These are phyloP conservation scores for Diaporthe helianthi DNA, from an alignment of 2,329 filamentous ascomycete species.

Conservation along the genomic window DNA sequence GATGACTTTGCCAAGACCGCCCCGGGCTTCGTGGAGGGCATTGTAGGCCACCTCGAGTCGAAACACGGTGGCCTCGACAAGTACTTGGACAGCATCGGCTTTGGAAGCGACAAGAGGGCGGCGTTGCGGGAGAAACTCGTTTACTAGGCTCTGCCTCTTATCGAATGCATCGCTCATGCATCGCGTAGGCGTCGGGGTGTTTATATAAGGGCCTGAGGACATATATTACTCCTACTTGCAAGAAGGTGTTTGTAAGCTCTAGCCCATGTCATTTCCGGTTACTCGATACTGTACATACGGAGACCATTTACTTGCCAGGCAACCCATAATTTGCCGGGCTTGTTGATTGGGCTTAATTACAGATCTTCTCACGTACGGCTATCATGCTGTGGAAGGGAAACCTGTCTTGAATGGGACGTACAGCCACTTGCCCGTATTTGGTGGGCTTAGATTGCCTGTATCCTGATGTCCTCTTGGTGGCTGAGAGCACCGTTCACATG, in stretches of 20 bases:
- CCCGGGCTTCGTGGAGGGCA: constrained; percentile 65
- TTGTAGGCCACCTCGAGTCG: constrained; percentile 63
- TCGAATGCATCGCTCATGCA: background rate
- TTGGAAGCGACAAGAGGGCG: constrained; percentile 52
- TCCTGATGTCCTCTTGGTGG: background rate
- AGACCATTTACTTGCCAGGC: background rate
- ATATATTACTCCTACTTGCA: background rate
- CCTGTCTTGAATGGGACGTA: background rate
- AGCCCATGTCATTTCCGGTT: background rate
- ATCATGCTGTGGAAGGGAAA: background rate
- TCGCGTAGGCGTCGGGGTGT: background rate
- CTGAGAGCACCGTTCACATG: background rate
- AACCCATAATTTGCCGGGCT: no score
- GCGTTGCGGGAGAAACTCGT: constrained; percentile 51
- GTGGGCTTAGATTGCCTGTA: background rate
- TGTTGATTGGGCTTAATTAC: no score
- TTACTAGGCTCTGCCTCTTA: constrained; percentile 43
- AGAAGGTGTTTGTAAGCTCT: background rate
- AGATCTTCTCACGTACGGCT: no score
- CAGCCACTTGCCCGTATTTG: background rate
- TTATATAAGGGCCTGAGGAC: no score
- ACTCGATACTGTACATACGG: background rate
- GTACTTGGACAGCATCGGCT: constrained; percentile 72
- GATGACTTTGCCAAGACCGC: constrained; percentile 76
- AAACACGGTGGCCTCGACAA: constrained; percentile 70